Percentiles rank a stretch among this genome's conserved stretches.
These are phyloP conservation scores for Biancaea sappan DNA, from an alignment of 306 rosid genomes.

Conservation along the genomic window DNA sequence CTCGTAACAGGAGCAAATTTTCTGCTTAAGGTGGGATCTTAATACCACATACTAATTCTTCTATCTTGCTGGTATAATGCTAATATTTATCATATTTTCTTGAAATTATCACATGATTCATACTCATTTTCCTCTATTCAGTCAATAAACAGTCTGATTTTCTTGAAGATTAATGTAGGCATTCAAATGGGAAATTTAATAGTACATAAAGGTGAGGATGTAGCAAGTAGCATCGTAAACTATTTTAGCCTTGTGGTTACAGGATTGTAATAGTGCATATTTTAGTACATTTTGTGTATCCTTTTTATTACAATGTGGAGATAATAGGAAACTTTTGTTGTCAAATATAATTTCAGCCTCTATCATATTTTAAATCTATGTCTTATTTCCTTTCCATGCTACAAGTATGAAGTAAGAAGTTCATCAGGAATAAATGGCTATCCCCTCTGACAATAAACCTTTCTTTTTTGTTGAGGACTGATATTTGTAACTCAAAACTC, in stretches of 20 bases:
- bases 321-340: conserved; percentile 9
- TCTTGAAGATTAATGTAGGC: background rate
- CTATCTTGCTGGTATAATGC: conserved; percentile 4
- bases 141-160: conserved; percentile 20
- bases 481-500: background rate
- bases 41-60: conserved; percentile 24
- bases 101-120: background rate
- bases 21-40: conserved; percentile 82
- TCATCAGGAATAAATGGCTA: background rate
- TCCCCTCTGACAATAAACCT: conserved; percentile 8
- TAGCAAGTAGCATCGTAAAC: background rate
- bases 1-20: conserved; percentile 97
- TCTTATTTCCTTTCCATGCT: background rate
- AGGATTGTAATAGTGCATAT: background rate
- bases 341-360: background rate
- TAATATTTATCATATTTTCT: conserved; percentile 23
- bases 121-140: conserved; percentile 14
- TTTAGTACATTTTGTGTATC: background rate
- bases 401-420: background rate
- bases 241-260: background rate
- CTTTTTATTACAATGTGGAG: background rate
- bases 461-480: conserved; percentile 1
- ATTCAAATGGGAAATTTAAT: conserved; percentile 1
- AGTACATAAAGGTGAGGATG: background rate
- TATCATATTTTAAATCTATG: background rate